Base-by-base conservation (phyloP, 2,329 filamentous ascomycete species). In the Diaporthe destruens region DNA sequence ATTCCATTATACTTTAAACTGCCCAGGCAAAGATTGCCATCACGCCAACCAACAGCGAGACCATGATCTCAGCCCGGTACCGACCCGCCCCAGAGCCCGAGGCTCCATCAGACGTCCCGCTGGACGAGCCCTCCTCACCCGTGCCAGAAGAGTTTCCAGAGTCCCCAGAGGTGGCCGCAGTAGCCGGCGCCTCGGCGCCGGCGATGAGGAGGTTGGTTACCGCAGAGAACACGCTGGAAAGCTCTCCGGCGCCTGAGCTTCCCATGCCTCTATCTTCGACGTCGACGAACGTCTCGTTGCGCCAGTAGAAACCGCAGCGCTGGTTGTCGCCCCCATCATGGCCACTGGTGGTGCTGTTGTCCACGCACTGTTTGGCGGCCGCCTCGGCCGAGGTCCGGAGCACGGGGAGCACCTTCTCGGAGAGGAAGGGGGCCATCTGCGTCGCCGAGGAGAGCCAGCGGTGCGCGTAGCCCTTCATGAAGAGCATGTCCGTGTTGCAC, bases 401-500 rank as follows among this genome's bases (percentile, higher is more conserved):
- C 56, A 84, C 83, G 1, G 84, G 79, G 74, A 84, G 80, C 73
- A 91, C 86, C 0, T 70, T 74, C 9, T 83, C 80, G 44, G 80
- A 78, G 0, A 84, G 85, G 61, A 83, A 86, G 0, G 89, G 88
- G 1, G 87, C 87, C 20, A 90, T 72, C 73, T 87, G 81, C 1
- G 85, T 81, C 2, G 85, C 84, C 16, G 84, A 80, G 3, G 85
- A 85, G 74, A 91, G 82, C 84, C 86, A 88, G 23, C 86, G 84
- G 47, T 86, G 82, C 32, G 90, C 80, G 55, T 87, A 85, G 8
- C 87, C 87, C 77, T 91, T 91, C 84, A 88, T 91, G 34, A 86
- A 85, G 70, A 85, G 82, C 79, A 91, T 87, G 77, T 92, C 91
- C 29, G 83, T 84, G 75, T 87, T 87, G 82, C 91, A 93, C 2